Base-by-base conservation (phyloP, 139 green algal species). In the Coelastrella sp. region DNA sequence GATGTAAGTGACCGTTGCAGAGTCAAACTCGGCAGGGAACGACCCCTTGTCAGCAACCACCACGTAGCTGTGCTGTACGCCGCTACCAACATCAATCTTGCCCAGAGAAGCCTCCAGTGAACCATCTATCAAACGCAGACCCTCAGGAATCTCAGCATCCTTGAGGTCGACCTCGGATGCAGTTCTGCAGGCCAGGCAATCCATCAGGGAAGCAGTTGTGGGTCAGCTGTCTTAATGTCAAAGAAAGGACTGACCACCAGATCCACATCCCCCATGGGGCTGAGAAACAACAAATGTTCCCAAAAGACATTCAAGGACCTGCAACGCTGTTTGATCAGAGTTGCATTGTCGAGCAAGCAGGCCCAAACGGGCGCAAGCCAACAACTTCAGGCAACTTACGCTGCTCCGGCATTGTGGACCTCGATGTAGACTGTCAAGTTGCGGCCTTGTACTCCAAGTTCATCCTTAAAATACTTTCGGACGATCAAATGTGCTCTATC, bases 341-440 rank as follows among this genome's bases (percentile, higher is more conserved):
- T n/a, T n/a, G n/a, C n/a, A n/a, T n/a, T n/a, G n/a, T n/a, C n/a
- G n/a, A n/a, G n/a, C n/a, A n/a, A n/a, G n/a, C n/a, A n/a, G n/a
- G n/a, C n/a, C n/a, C n/a, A 57, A 57, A 57, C 45, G 11, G 45
- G 45, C 45, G n/a, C n/a, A n/a, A n/a, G n/a, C 64, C 6, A 45
- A 50, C 17, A n/a, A 74, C 17, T 23, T 57, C 17, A 8, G 17
- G 68, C 41, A 43, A 59, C 68, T 69, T 53, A 91, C 87, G 63
- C 83, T 27, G 73, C 32, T 19, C 87, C 87, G 11, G 85, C 79
- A 59, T 91, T 91, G 67, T 83, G 89, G 4, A 91, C 37, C 45
- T 91, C 79, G 4, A 91, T 40, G 37, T 81, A 45, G 19, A 91
- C 73, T 2, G 88, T 91, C 9, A 91, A 51, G 38, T 91, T 91